phyloP scores from a whole-genome alignment of 2,329 filamentous ascomycete species.

The Thermomyces lanuginosus region DNA sequence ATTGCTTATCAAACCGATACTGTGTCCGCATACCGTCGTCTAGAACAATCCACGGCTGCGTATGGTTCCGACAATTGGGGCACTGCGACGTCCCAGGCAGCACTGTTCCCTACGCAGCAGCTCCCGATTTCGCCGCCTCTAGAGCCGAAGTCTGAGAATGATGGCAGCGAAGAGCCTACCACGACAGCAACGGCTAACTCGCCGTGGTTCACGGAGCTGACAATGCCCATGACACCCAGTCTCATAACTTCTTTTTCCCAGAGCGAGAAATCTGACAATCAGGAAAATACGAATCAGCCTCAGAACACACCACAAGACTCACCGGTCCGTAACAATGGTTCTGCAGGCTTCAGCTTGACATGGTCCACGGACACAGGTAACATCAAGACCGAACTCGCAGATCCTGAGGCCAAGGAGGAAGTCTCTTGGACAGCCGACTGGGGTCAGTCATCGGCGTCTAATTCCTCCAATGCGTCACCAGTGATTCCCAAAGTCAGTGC shows the following conservation, averaged over 20 bases:
- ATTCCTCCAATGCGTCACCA: slow-evolving; percentile 11
- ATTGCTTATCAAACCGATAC: slow-evolving; percentile 16
- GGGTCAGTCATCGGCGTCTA: slow-evolving; percentile 12
- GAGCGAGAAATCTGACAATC: slow-evolving; percentile 4
- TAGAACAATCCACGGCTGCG: too few species aligned
- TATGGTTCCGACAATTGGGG: too few species aligned
- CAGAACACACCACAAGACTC: slow-evolving; percentile 22
- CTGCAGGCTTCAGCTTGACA: slow-evolving; percentile 18
- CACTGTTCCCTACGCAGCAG: slow-evolving; percentile 3
- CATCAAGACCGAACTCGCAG: slow-evolving; percentile 13
- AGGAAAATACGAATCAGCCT: too few species aligned
- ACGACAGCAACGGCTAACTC: slow-evolving; percentile 8
- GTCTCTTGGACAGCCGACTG: slow-evolving; percentile 11
- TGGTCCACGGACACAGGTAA: slow-evolving; percentile 19
- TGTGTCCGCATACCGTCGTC: too few species aligned
- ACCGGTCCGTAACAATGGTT: slow-evolving; percentile 20
- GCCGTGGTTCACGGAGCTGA: slow-evolving; percentile 12
- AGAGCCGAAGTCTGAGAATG: slow-evolving; percentile 6
- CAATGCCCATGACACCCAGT: slow-evolving; percentile 1
- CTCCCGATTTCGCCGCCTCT: slow-evolving; percentile 6
- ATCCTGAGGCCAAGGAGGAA: slow-evolving; percentile 17
- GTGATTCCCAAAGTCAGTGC: slow-evolving; percentile 15
- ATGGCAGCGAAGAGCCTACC: slow-evolving; percentile 1
- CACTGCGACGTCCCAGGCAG: too few species aligned
- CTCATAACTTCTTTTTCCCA: slow-evolving; percentile 1